Evolutionary conservation across 1,284 basidiomycete genomes (phyloP).

Genomic region (Calocybe gambosa): DNA sequence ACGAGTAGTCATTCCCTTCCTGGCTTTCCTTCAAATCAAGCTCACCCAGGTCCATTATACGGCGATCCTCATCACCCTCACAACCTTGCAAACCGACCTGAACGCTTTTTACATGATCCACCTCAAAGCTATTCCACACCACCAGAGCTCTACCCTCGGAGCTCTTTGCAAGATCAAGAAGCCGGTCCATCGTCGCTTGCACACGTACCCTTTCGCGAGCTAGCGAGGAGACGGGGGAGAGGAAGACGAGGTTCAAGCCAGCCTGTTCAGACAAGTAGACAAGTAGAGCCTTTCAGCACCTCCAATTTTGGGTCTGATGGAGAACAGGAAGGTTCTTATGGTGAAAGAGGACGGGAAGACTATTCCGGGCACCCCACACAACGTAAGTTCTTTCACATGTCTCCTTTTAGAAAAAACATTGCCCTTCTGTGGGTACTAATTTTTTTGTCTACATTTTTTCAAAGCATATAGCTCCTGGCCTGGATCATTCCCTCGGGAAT

Average conservation of each 20-base stretch:
- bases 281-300: conserved; percentile 11
- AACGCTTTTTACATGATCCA: conserved; percentile 16
- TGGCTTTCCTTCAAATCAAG: conserved; percentile 19
- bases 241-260: conserved; percentile 19
- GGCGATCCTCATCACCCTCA: conserved; percentile 26
- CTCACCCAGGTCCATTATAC: conserved; percentile 23
- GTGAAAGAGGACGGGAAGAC: conserved; percentile 8
- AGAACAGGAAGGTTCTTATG: conserved; percentile 11
- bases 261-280: conserved; percentile 16
- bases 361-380: conserved; percentile 12
- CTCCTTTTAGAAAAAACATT: conserved; percentile 1
- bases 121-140: conserved; percentile 17
- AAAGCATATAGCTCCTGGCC: conserved; percentile 8
- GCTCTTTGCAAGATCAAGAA: conserved; percentile 27
- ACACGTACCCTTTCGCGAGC: conserved; percentile 10
- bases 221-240: conserved; percentile 8
- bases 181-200: conserved; percentile 26
- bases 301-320: conserved; percentile 13
- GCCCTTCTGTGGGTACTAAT: neutral
- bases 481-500: conserved; percentile 3
- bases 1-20: conserved; percentile 14
- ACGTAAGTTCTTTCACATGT: conserved; percentile 15
- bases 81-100: conserved; percentile 16
- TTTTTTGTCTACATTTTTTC: conserved; percentile 4
- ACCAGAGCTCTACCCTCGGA: conserved; percentile 7